Evolutionary conservation across 1,139 yeast genomes (phyloP), one percentile per base, ranked within the genome.

Genomic region (Ashbya aceris): DNA sequence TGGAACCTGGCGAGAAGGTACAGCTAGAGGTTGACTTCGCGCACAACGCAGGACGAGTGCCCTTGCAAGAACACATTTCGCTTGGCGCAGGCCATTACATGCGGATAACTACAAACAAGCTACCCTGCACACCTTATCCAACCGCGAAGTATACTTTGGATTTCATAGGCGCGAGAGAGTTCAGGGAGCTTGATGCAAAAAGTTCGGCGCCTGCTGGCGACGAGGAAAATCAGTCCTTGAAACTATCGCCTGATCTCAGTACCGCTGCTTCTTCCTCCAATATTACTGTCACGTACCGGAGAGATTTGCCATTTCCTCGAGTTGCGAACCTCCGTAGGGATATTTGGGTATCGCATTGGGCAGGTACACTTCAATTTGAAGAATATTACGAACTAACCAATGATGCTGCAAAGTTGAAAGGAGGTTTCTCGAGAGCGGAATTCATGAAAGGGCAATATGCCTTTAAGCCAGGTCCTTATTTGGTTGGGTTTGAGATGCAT

Each of bases 381-480:
- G 98, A 93, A 60, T 79, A 82, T 55, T 89, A 86, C 60, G 91
- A 87, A 66, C 55, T 89, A 39, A 74, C 81, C 37, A 85, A 91
- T 58, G 68, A 67, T 29, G 97, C 84, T 27, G 94, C 95, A 8
- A 68, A 68, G 45, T 70, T 89, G 52, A 65, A 69, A 39, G 55
- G 67, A 8, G 91, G 93, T 1, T 89, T 85, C 59, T 78, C 89
- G 20, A 75, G 97, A 60, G 73, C 78, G 9, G 87, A 84, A 42
- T 84, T 81, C 75, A 73, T 80, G 75, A 68, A 44, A 38, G 40
- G 39, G 9, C 43, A 39, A 14, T 35, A 39, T 33, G 42, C 43
- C 9, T 27, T 35, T 30, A 43, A 43, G 27, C 43, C 43, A 11
- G 37, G 42, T 26, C 35, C 40, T 12, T 45, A 43, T n/a, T 32